Evolutionary conservation across 108 stramenopile genomes (phyloP), one percentile per base, ranked within the genome.

Genomic region (Nannochloropsis salina): DNA sequence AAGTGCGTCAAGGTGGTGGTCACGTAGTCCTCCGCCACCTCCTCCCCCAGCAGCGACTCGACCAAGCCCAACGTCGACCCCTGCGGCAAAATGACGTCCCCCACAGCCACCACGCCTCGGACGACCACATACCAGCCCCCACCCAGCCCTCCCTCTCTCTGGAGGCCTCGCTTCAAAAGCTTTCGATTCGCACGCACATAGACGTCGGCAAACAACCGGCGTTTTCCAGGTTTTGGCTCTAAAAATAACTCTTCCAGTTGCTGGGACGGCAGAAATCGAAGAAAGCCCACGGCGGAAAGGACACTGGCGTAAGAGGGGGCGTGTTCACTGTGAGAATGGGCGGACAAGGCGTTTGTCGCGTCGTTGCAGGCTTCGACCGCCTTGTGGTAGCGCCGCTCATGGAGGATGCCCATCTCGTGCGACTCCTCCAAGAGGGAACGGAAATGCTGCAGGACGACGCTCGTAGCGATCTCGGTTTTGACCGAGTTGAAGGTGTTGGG

Each of bases 51-150:
- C 20, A 74, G n/a, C 61, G n/a, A 74, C 61, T 74, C 61, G 20
- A 74, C 61, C 61, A 74, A n/a, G 15, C 61, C 61, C 61, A 74
- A 74, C 61, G 61, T 74, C 61, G 61, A n/a, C 3, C 61, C 61
- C 61, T 4, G 61, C 61, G 61, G 61, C 8, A 74, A 74, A 74
- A 74, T 74, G 20, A 74, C 61, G n/a, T 74, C 61, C n/a, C 61
- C 61, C 61, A n/a, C 61, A n/a, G n/a, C 61, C 61, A 74, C 61
- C 20, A n/a, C 61, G 3, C 61, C 61, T n/a, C 61, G 61, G 61
- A 74, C 61, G 61, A 74, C n/a, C 61, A 74, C 61, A 74, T 74
- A 74, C 61, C 61, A 74, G 3, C 61, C 61, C n/a, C 61, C 61
- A n/a, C 61, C 61, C 61, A 74, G 15, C 61, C 61, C 61, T 0